phyloP scores from a whole-genome alignment of 2,329 filamentous ascomycete species.

The Phyllosticta ampelicida region DNA sequence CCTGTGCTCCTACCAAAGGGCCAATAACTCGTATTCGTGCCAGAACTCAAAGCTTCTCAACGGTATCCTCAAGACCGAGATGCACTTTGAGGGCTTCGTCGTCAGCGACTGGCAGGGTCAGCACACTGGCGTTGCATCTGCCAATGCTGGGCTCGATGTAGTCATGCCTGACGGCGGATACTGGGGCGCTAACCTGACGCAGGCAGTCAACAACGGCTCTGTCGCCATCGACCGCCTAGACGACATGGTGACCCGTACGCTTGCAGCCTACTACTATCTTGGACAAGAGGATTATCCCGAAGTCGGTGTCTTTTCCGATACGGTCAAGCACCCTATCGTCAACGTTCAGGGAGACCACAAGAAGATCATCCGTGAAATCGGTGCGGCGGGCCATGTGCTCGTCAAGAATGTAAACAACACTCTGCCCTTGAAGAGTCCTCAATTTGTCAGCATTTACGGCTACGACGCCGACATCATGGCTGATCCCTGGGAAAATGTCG shows the following conservation, averaged over 20 bases:
- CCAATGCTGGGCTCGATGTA: conserved; percentile 40
- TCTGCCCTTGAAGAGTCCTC: conserved; percentile 38
- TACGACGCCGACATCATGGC: conserved; percentile 28
- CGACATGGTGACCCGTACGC: conserved; percentile 22
- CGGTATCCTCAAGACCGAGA: conserved; percentile 40
- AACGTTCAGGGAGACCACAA: conserved; percentile 31
- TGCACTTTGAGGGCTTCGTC: conserved; percentile 37
- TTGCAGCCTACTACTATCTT: conserved; percentile 24
- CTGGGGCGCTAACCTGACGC: conserved; percentile 22
- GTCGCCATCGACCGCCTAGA: conserved; percentile 16
- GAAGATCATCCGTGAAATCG: conserved; percentile 29
- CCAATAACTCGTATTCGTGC: conserved; percentile 23
- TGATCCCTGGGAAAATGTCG: conserved; percentile 27
- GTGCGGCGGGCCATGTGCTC: conserved; percentile 29
- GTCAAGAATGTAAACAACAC: conserved; percentile 45
- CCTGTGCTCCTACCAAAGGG: conserved; percentile 44
- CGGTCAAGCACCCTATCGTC: conserved; percentile 32
- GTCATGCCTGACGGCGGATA: conserved; percentile 27
- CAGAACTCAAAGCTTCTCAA: conserved; percentile 34
- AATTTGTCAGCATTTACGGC: conserved; percentile 29
- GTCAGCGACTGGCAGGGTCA: conserved; percentile 37
- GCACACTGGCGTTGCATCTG: conserved; percentile 34
- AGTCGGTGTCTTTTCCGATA: conserved; percentile 16
- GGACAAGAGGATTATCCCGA: conserved; percentile 26
- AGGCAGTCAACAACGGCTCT: conserved; percentile 21